Base-by-base conservation (phyloP, 257 asterid species). In the Phtheirospermum japonicum region DNA sequence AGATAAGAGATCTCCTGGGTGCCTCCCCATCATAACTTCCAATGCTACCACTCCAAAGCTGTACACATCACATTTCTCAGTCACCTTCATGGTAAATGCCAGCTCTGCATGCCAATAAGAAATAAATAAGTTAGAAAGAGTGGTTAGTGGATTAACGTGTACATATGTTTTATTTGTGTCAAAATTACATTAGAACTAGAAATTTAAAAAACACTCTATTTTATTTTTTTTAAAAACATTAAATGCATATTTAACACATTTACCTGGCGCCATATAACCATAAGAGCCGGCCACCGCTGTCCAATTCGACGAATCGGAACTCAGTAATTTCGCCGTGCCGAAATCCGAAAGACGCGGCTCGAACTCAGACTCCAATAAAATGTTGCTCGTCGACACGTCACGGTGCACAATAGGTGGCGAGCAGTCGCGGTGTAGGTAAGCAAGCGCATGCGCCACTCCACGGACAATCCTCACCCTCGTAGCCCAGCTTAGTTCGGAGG, bases 211-310 rank as follows among this genome's bases (percentile, higher is more conserved):
- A n/a, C n/a, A n/a, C n/a, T n/a, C n/a, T n/a, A n/a, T n/a, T n/a
- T n/a, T n/a, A n/a, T n/a, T n/a, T n/a, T n/a, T n/a, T n/a, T n/a
- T n/a, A n/a, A n/a, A n/a, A n/a, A n/a, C n/a, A n/a, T n/a, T n/a
- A n/a, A n/a, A n/a, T n/a, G n/a, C n/a, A n/a, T n/a, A n/a, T n/a
- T n/a, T 11, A 36, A 36, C 4, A 34, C 10, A 34, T 18, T 18
- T 81, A 91, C 98, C 97, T 82, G 99, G 99, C 65, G 99, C 99
- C 97, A 92, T 92, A 73, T 89, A 92, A 65, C 99, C 99, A 61
- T 92, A 92, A 23, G 97, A 86, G 56, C 99, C 99, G 6, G 94
- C 97, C n/a, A 81, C 80, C 34, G 82, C 30, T 14, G 95, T 86
- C 95, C 93, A 85, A 63, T 75, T 79, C 20, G 97, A 86, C 40